Conservation (phyloP, 345 rosid genomes). For the Linum trigynum region DNA sequence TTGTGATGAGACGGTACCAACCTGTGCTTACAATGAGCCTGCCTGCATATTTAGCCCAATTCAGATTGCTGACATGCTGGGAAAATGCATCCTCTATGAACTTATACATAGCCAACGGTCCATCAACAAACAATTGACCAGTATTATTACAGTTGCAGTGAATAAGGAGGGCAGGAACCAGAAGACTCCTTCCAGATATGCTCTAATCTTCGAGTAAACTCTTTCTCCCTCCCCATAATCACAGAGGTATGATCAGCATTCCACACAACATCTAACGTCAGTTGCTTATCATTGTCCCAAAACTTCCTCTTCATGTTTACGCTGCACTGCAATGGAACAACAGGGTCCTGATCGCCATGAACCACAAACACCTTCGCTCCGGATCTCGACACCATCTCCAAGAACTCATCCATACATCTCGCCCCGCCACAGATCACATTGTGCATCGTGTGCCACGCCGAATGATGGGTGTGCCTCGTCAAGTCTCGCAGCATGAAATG, state of each 20-base stretch:
- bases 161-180: neutral
- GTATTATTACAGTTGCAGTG: neutral
- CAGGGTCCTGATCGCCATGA: conserved; percentile 51
- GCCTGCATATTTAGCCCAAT: no score
- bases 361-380: conserved; percentile 34
- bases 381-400: conserved; percentile 27
- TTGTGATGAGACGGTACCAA: no score
- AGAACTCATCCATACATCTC: conserved; percentile 39
- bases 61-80: no score
- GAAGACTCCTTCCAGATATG: conserved; percentile 31
- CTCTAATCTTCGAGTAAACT: conserved; percentile 37
- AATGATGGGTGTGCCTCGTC: conserved; percentile 68
- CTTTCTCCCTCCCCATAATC: conserved; percentile 43
- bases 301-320: conserved; percentile 38
- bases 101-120: no score
- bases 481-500: conserved; percentile 31
- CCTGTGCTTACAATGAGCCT: no score
- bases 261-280: conserved; percentile 27
- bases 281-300: conserved; percentile 19
- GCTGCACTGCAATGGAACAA: conserved; percentile 54
- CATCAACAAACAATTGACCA: no score
- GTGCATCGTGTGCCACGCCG: conserved; percentile 77
- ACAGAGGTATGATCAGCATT: conserved; percentile 42
- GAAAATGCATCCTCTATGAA: no score
- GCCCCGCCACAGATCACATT: conserved; percentile 75